These are phyloP conservation scores for Fusarium albosuccineum DNA, from an alignment of 2,329 filamentous ascomycete genomes.

Conservation along the genomic window DNA sequence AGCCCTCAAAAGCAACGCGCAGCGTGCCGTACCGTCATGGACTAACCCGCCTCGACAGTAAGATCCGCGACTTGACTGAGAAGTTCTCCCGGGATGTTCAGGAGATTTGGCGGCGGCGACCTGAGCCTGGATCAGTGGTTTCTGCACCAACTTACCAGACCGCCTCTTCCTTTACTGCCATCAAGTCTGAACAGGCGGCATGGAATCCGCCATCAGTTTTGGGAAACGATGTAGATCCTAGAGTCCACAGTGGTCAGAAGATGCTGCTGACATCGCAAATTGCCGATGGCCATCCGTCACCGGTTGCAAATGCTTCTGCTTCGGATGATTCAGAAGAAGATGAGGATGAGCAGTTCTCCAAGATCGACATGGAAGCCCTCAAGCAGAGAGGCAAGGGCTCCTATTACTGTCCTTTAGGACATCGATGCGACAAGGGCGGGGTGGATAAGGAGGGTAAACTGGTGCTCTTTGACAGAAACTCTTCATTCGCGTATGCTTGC, in stretches of 20 bases:
- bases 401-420: conserved; percentile 53
- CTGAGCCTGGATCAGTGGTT: conserved; percentile 24
- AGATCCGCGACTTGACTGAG: conserved; percentile 52
- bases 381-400: conserved; percentile 56
- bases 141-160: conserved; percentile 34
- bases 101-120: conserved; percentile 47
- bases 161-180: conserved; percentile 42
- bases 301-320: conserved; percentile 39
- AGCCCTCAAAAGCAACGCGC: not conserved
- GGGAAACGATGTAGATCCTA: conserved; percentile 39
- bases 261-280: conserved; percentile 41
- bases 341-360: conserved; percentile 52
- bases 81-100: conserved; percentile 53
- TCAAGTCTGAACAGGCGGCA: conserved; percentile 39
- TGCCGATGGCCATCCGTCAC: conserved; percentile 25
- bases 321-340: conserved; percentile 50
- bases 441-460: conserved; percentile 55
- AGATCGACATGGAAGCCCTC: conserved; percentile 56
- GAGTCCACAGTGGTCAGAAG: conserved; percentile 40
- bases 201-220: conserved; percentile 31
- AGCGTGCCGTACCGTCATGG: conserved; percentile 5
- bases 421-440: conserved; percentile 56
- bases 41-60: conserved; percentile 43
- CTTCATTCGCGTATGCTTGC: conserved; percentile 54
- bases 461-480: conserved; percentile 57